phyloP scores from a whole-genome alignment of 2,329 filamentous ascomycete species.

The Exophiala sp. region DNA sequence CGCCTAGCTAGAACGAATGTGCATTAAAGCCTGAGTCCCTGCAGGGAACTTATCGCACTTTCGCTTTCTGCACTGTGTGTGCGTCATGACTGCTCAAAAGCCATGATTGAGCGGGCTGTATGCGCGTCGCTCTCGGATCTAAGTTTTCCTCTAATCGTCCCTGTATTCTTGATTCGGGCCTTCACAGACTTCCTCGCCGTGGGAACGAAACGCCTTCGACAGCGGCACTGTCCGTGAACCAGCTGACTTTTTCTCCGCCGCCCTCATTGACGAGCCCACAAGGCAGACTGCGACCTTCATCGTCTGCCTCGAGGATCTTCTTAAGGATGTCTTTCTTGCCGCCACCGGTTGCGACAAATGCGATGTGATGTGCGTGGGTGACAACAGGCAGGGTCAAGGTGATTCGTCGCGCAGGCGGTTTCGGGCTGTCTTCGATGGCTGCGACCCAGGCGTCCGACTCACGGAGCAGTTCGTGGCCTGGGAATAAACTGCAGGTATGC shows the following conservation, averaged over 20 bases:
- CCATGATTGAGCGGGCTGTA: background rate
- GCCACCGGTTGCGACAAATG: constrained; percentile 84
- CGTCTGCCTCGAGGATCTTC: constrained; percentile 74
- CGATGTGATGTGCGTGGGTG: constrained; percentile 78
- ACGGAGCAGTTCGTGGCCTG: constrained; percentile 78
- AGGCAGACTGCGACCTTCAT: constrained; percentile 70
- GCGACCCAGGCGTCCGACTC: constrained; percentile 90
- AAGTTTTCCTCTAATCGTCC: background rate
- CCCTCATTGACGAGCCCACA: constrained; percentile 84
- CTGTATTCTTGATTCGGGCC: background rate
- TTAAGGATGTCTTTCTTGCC: constrained; percentile 91
- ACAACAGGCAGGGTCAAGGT: constrained; percentile 91
- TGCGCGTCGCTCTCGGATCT: background rate
- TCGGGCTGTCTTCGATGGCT: constrained; percentile 87
- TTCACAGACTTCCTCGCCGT: constrained; percentile 62
- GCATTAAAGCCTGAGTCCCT: too few relatives aligned
- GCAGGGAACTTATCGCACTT: too few relatives aligned
- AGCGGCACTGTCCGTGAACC: constrained; percentile 88
- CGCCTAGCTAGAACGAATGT: too few relatives aligned
- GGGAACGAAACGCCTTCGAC: constrained; percentile 83
- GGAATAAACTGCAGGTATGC: constrained; percentile 96
- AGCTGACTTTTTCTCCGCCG: constrained; percentile 81
- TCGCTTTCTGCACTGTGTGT: too few relatives aligned
- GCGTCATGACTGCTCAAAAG: background rate
- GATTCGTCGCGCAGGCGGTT: constrained; percentile 86